phyloP scores from a whole-genome alignment of 176 grass and related monocot genomes.

The Aegilops longissima region DNA sequence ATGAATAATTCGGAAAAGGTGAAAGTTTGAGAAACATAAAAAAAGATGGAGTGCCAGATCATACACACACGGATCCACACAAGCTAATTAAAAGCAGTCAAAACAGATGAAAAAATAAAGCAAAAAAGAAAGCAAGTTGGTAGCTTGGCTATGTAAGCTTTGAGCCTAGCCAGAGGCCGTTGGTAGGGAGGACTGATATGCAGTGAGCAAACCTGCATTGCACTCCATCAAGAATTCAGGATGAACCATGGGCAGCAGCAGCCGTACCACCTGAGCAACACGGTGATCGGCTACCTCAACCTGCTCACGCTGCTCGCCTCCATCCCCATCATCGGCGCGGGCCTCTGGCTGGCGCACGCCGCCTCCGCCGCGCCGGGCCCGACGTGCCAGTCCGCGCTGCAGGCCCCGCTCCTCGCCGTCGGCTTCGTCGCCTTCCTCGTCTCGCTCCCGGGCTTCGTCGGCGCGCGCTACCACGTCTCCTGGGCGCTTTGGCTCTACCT shows the following conservation, averaged over 20 bases:
- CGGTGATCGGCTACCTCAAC: slow-evolving; percentile 69
- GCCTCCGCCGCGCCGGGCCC: slow-evolving; percentile 35
- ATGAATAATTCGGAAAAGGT: background rate
- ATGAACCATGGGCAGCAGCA: background rate
- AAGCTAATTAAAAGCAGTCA: slow-evolving; percentile 11
- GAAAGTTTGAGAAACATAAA: background rate
- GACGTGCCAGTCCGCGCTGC: slow-evolving; percentile 62
- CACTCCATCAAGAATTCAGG: background rate
- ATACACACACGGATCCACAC: slow-evolving; percentile 1
- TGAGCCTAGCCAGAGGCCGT: too few species aligned
- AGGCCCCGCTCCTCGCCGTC: slow-evolving; percentile 58
- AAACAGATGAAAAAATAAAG: background rate
- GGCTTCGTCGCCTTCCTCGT: slow-evolving; percentile 77
- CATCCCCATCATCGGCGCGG: slow-evolving; percentile 71
- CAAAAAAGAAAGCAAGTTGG: background rate
- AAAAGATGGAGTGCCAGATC: background rate
- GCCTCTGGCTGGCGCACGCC: slow-evolving; percentile 66
- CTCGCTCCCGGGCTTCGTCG: slow-evolving; percentile 68
- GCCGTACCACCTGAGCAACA: slow-evolving; percentile 64
- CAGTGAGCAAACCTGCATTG: background rate
- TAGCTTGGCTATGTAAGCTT: background rate
- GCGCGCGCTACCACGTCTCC: slow-evolving; percentile 64
- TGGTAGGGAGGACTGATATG: too few species aligned
- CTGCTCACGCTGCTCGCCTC: slow-evolving; percentile 70
- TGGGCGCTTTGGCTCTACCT: slow-evolving; percentile 84